Base-by-base conservation (phyloP, 768 basidiomycete genomes). In the Panaeolus cyanescens region DNA sequence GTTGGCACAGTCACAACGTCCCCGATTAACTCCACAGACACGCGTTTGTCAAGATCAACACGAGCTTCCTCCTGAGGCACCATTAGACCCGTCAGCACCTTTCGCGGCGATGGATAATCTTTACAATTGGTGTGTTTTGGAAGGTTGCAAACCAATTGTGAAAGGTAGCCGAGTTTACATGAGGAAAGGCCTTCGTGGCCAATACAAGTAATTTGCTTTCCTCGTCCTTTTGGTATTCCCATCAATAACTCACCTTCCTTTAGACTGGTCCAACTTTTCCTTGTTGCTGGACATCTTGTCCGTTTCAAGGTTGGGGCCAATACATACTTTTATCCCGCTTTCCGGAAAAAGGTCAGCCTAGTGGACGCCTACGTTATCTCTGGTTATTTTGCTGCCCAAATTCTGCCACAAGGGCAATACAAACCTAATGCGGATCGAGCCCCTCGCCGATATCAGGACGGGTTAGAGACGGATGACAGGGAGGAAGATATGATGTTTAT, bases 401-500 rank as follows among this genome's bases (percentile, higher is more conserved):
- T 83, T 15, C 79, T 92, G 32, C 87, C 87, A 5, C 74, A 77
- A 54, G 84, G 84, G n/a, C 85, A 92, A 69, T 89, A 85, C 70
- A 75, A 76, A 45, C 83, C 88, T 4, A 80, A 85, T 66, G 75
- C 73, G 15, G 74, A 77, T 1, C 72, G 78, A 8, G 74, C 83
- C 32, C 85, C 93, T 1, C 85, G 93, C 9, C 86, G 92, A 50
- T 98, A 97, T 71, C 83, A 88, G 59, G 96, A 99, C 69, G 96
- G 96, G 1, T 78, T 99, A 10, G 92, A 96, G 74, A 87, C 88
- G 10, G 85, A 93, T 64, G 96, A 99, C 66, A 81, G 84, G 8
- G 91, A 92, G 55, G 93, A 96, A 70, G 96, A 98, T 71, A 90
- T 86, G 65, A 76, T 95, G 13, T 95, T 99, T 64, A 86, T 93